These are phyloP conservation scores for Pleurotus tuber-regium DNA, from an alignment of 768 basidiomycete species.

Conservation along the genomic window DNA sequence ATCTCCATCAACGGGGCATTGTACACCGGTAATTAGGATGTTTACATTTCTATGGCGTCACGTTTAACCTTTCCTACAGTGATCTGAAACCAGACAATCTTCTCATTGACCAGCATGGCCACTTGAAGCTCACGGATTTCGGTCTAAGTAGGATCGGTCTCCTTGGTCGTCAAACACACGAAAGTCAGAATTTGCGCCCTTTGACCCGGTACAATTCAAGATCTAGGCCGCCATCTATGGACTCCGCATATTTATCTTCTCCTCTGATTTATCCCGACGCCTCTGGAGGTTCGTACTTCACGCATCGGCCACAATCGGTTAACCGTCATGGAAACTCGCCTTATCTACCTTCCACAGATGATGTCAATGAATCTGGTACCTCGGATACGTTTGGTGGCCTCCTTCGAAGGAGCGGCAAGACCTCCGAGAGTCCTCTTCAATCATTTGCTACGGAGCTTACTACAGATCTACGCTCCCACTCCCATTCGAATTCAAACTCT, in stretches of 20 bases:
- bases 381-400: slow-evolving; percentile 72
- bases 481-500: slow-evolving; percentile 19
- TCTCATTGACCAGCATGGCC: slow-evolving; percentile 94
- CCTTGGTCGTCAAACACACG: slow-evolving; percentile 92
- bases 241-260: slow-evolving; percentile 76
- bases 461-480: slow-evolving; percentile 79
- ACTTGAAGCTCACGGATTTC: slow-evolving; percentile 97
- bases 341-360: slow-evolving; percentile 72
- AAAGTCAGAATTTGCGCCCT: slow-evolving; percentile 47
- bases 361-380: slow-evolving; percentile 81
- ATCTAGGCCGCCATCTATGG: slow-evolving; percentile 80
- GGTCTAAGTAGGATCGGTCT: slow-evolving; percentile 96
- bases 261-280: slow-evolving; percentile 63
- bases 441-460: slow-evolving; percentile 86
- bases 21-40: slow-evolving; percentile 88
- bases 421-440: slow-evolving; percentile 77
- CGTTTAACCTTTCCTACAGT: slow-evolving; percentile 40
- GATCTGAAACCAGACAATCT: slow-evolving; percentile 98
- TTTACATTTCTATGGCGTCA: too few species aligned
- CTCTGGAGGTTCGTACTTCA: slow-evolving; percentile 78
- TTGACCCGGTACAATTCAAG: slow-evolving; percentile 58
- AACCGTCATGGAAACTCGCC: slow-evolving; percentile 63
- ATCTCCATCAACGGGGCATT: slow-evolving; percentile 92
- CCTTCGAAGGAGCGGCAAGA: slow-evolving; percentile 42
- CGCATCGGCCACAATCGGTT: slow-evolving; percentile 57